Evolutionary conservation across 768 basidiomycete species (phyloP).

Genomic region (Russula ochroleuca): DNA sequence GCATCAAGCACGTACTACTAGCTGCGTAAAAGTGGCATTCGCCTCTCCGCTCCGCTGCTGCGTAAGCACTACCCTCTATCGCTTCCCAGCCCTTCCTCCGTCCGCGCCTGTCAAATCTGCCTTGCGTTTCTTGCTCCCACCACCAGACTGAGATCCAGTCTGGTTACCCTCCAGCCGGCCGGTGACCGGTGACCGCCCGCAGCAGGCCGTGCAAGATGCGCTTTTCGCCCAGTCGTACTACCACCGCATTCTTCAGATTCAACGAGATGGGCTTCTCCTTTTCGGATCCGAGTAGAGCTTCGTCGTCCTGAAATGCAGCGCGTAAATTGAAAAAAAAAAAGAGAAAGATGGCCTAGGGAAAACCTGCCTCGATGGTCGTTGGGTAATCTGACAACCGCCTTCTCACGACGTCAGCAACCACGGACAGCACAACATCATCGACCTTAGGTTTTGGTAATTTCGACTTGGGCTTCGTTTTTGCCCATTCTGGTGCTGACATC

Average conservation of each 20-base stretch:
- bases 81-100: conserved; percentile 2
- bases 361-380: conserved; percentile 54
- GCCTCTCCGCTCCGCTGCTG: neutral
- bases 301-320: conserved; percentile 45
- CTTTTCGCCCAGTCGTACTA: conserved; percentile 81
- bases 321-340: neutral
- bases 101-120: neutral
- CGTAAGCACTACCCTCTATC: neutral
- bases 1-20: neutral
- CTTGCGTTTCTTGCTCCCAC: conserved; percentile 18
- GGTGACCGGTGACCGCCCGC: conserved; percentile 3
- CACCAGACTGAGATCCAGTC: neutral
- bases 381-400: conserved; percentile 53
- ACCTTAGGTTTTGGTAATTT: conserved; percentile 71
- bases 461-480: conserved; percentile 52
- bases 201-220: conserved; percentile 44
- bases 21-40: neutral
- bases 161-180: neutral
- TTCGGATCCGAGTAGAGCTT: conserved; percentile 36
- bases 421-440: conserved; percentile 44
- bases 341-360: neutral
- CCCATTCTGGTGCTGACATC: conserved; percentile 54
- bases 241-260: conserved; percentile 56
- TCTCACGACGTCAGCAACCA: conserved; percentile 48
- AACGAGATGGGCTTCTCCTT: conserved; percentile 31